Percentiles rank a stretch among this genome's conserved stretches.
phyloP scores from a whole-genome alignment of 2,329 filamentous ascomycete species.

The Lomentospora prolificans region DNA sequence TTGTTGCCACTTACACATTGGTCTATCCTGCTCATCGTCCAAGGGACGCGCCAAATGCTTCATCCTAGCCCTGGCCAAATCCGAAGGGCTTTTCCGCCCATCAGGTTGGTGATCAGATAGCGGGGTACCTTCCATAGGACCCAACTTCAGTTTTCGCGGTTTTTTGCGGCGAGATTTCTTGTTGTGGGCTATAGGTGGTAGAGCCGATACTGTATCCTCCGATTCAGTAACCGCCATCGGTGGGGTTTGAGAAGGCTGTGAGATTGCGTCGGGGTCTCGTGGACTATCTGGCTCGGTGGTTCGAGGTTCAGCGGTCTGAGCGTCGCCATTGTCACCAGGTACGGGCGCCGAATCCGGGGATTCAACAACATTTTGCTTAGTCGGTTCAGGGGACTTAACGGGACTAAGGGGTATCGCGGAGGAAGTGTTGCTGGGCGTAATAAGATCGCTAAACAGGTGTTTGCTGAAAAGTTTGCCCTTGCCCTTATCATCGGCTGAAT shows the following conservation, averaged over 20 bases:
- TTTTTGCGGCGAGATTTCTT: background rate
- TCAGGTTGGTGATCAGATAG: conserved; percentile 9
- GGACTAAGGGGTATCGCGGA: background rate
- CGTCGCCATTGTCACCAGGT: background rate
- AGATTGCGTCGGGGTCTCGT: conserved; percentile 29
- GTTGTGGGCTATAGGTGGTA: conserved; percentile 1
- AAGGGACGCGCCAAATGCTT: conserved; percentile 32
- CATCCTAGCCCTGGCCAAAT: conserved; percentile 33
- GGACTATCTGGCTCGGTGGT: background rate
- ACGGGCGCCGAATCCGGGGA: background rate
- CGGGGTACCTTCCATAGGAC: background rate
- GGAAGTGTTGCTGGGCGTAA: background rate
- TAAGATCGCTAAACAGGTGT: background rate
- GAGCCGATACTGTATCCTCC: conserved; percentile 6
- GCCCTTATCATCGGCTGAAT: conserved; percentile 9
- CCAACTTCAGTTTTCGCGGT: conserved; percentile 2
- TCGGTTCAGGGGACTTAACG: conserved; percentile 39
- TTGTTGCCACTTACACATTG: conserved; percentile 33
- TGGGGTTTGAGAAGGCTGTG: conserved; percentile 49
- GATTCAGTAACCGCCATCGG: conserved; percentile 21
- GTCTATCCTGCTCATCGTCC: conserved; percentile 29
- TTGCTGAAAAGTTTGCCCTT: conserved; percentile 5
- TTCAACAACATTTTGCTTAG: conserved; percentile 47
- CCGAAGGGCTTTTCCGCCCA: conserved; percentile 31
- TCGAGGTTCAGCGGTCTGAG: background rate